Base-by-base conservation (phyloP, 768 basidiomycete genomes). In the Tricholoma sp. region DNA sequence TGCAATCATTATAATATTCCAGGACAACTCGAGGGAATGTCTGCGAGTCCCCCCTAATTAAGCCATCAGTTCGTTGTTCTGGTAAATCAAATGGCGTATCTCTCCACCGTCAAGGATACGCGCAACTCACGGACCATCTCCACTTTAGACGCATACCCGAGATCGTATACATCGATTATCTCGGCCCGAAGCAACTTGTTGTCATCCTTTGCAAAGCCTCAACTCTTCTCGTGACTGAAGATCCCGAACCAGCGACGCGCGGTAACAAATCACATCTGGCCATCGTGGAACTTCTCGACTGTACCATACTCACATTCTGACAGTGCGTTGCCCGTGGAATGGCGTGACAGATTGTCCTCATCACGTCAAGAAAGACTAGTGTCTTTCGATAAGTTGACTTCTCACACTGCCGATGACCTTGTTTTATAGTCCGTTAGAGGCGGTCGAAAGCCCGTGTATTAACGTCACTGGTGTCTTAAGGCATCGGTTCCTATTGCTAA, bases 361-460 rank as follows among this genome's bases (percentile, higher is more conserved):
- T 67, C 64, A 64, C 62, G 61, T 67, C 66, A 64, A 50, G 24
- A 18, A 49, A 46, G 59, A 59, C 60, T 54, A 60, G 62, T 58
- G 61, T 19, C 50, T 59, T 56, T 63, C 49, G 52, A 56, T 58
- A 43, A 54, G 29, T 52, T 47, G 46, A 14, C 27, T 53, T 47
- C 35, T 55, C 47, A 56, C 56, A 41, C 46, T 50, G 22, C 34
- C 32, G 29, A 55, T 9, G 32, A 50, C 27, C 22, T 53, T 32
- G 51, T 43, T 32, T 16, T 21, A 29, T 54, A 12, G 29, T 60
- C 59, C 59, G 61, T 57, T 61, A 18, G 58, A 60, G 37, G 59
- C 65, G 57, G 64, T 61, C 51, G 47, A 50, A 4, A 35, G 54
- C 27, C 29, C 57, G 31, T 45, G 54, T 31, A 52, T 59, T 52